These are phyloP conservation scores for Paecilomyces sp. DNA, from an alignment of 2,329 filamentous ascomycete species.

Conservation along the genomic window DNA sequence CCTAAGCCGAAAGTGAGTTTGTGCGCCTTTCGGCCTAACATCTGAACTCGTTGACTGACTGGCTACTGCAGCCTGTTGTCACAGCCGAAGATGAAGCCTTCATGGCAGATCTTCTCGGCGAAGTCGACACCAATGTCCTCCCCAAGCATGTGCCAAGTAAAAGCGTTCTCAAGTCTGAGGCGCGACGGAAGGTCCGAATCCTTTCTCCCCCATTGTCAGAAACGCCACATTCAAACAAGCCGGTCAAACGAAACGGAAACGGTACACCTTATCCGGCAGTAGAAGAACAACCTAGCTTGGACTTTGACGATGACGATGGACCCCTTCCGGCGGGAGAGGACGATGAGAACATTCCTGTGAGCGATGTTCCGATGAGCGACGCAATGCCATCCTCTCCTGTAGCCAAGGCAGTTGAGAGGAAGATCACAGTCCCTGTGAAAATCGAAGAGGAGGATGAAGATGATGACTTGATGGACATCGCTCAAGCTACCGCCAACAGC, in stretches of 20 bases:
- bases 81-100: slow-evolving; percentile 88
- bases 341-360: slow-evolving; percentile 45
- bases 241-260: slow-evolving; percentile 38
- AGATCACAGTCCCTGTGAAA: slow-evolving; percentile 49
- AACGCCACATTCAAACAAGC: slow-evolving; percentile 47
- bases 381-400: slow-evolving; percentile 80
- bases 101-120: slow-evolving; percentile 72
- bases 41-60: slow-evolving; percentile 10
- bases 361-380: slow-evolving; percentile 74
- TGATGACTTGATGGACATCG: slow-evolving; percentile 77
- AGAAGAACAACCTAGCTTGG: slow-evolving; percentile 30
- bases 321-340: slow-evolving; percentile 48
- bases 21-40: not conserved
- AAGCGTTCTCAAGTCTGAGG: slow-evolving; percentile 64
- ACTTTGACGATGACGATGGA: slow-evolving; percentile 51
- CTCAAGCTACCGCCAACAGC: slow-evolving; percentile 60
- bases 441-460: slow-evolving; percentile 64
- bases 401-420: slow-evolving; percentile 68
- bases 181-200: slow-evolving; percentile 70
- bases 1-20: slow-evolving; percentile 72
- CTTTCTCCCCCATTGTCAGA: slow-evolving; percentile 65
- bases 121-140: slow-evolving; percentile 73
- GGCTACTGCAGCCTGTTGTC: slow-evolving; percentile 54
- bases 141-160: slow-evolving; percentile 48
- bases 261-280: slow-evolving; percentile 39